Evolutionary conservation across 2,329 filamentous ascomycete species (phyloP).

Genomic region (Ophiostoma tasmaniense): DNA sequence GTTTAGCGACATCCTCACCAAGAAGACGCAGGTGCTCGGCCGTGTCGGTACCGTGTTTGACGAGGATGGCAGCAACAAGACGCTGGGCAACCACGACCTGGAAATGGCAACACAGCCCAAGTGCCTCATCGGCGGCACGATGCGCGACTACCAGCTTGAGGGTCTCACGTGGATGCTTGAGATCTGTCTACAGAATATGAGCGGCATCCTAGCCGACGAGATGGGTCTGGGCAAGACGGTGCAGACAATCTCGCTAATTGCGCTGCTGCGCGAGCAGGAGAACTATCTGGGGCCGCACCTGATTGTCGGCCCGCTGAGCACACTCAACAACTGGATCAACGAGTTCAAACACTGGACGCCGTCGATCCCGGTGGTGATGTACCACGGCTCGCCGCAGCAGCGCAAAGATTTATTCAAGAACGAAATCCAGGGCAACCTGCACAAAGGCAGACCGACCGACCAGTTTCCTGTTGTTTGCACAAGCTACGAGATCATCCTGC

Average conservation of each 20-base stretch:
- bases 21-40: conserved; percentile 54
- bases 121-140: conserved; percentile 75
- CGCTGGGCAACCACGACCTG: conserved; percentile 56
- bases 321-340: conserved; percentile 89
- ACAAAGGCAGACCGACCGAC: conserved; percentile 46
- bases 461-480: conserved; percentile 90
- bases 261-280: conserved; percentile 78
- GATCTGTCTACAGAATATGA: conserved; percentile 69
- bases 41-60: conserved; percentile 53
- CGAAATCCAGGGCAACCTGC: conserved; percentile 61
- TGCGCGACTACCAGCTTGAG: conserved; percentile 91
- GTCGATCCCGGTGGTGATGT: conserved; percentile 76
- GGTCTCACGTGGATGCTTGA: conserved; percentile 95
- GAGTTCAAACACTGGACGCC: conserved; percentile 91
- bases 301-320: conserved; percentile 83
- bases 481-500: conserved; percentile 91
- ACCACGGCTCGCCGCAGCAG: conserved; percentile 75
- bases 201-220: conserved; percentile 85
- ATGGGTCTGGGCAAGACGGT: conserved; percentile 90
- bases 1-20: conserved; percentile 54
- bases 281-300: conserved; percentile 78
- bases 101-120: conserved; percentile 78
- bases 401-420: conserved; percentile 67
- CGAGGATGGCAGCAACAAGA: conserved; percentile 35
- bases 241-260: conserved; percentile 81